These are phyloP conservation scores for Lachancea thermotolerans DNA, from an alignment of 805 yeast species.

Conservation along the genomic window DNA sequence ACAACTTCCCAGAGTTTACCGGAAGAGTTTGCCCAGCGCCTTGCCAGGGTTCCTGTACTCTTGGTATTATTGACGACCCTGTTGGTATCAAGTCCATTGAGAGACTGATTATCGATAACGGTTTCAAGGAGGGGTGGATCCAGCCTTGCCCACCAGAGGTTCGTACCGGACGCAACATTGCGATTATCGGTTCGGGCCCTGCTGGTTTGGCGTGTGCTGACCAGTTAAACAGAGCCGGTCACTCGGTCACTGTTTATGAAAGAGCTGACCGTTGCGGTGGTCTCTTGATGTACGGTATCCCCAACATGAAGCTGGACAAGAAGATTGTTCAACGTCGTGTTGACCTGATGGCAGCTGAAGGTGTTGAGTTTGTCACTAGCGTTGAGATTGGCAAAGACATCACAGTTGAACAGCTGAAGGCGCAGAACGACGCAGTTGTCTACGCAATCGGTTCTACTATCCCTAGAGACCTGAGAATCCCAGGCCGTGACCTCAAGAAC, in stretches of 20 bases:
- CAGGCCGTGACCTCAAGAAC: conserved; percentile 86
- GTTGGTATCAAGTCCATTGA: conserved; percentile 96
- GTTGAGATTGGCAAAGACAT: conserved; percentile 82
- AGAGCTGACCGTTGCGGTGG: conserved; percentile 97
- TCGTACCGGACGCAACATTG: conserved; percentile 82
- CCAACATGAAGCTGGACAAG: conserved; percentile 97
- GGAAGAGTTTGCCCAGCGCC: conserved; percentile 99
- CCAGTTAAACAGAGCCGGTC: conserved; percentile 95
- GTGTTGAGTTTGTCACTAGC: conserved; percentile 69
- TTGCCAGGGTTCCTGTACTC: conserved; percentile 93
- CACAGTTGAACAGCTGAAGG: conserved; percentile 59
- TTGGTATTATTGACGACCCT: conserved; percentile 89
- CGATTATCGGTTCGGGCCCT: conserved; percentile 94
- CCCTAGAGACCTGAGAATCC: conserved; percentile 90
- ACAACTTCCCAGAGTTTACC: conserved; percentile 97
- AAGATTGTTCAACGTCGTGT: conserved; percentile 87
- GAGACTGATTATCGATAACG: conserved; percentile 93
- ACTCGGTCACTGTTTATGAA: conserved; percentile 83
- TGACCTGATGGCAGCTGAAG: conserved; percentile 85
- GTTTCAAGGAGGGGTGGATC: conserved; percentile 95
- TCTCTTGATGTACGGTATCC: conserved; percentile 96
- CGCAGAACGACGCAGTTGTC: conserved; percentile 71
- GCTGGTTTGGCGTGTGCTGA: conserved; percentile 96
- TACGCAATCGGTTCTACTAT: conserved; percentile 93
- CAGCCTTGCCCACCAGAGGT: conserved; percentile 68